Conservation (phyloP, 1,284 basidiomycete species). For the Peniophora sp. region DNA sequence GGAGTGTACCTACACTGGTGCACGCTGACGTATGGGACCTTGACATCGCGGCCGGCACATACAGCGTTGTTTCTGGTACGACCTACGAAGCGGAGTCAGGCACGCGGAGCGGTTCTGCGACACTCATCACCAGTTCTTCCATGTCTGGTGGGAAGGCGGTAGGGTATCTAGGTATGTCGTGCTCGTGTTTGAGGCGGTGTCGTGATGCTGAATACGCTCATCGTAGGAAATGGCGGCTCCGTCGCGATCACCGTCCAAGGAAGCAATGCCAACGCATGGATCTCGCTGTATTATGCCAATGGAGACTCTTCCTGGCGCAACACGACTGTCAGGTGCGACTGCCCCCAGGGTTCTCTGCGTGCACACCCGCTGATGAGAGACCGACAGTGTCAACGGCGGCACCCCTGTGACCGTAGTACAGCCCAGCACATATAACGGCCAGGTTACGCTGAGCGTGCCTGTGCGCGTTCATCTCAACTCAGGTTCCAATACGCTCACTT, state of each 20-base stretch:
- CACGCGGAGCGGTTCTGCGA: constrained; percentile 40
- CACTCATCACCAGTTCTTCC: constrained; percentile 30
- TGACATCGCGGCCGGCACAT: constrained; percentile 42
- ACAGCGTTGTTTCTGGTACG: constrained; percentile 40
- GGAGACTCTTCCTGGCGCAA: constrained; percentile 51
- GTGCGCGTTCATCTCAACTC: constrained; percentile 42
- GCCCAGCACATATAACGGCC: constrained; percentile 45
- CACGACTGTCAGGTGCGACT: constrained; percentile 45
- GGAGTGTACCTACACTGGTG: constrained; percentile 44
- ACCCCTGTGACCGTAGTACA: constrained; percentile 43
- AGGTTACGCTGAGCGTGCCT: constrained; percentile 47
- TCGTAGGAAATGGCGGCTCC: constrained; percentile 45
- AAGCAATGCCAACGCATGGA: constrained; percentile 46
- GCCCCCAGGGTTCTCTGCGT: too few relatives aligned
- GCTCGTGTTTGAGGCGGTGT: too few relatives aligned
- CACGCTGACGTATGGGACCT: constrained; percentile 53
- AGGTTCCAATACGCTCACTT: constrained; percentile 45
- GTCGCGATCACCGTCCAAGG: constrained; percentile 54
- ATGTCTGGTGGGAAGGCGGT: constrained; percentile 49
- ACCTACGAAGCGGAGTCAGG: constrained; percentile 52
- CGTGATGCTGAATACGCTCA: neutral
- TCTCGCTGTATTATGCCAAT: constrained; percentile 51
- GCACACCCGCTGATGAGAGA: neutral
- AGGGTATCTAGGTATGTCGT: constrained; percentile 33
- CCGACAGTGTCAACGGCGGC: constrained; percentile 49